Conservation (phyloP, 768 basidiomycete species). For the Tricholoma furcatifolium region DNA sequence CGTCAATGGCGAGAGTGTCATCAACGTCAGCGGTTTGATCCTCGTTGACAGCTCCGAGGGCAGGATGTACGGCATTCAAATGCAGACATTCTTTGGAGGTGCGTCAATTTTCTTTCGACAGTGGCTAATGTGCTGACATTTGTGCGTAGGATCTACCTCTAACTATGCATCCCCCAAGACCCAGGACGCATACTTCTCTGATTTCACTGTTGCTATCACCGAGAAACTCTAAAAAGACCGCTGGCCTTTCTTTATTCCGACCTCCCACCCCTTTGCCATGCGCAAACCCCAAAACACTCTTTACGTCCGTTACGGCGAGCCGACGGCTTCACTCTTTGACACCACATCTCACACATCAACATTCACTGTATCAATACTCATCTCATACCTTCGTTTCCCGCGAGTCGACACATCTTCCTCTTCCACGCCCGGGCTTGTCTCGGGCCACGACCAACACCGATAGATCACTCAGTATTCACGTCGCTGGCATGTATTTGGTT, state of each 20-base stretch:
- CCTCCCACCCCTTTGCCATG: neutral
- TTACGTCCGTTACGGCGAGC: constrained; percentile 6
- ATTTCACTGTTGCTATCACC: constrained; percentile 65
- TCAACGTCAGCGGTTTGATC: constrained; percentile 55
- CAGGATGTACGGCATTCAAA: constrained; percentile 63
- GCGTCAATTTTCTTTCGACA: constrained; percentile 14
- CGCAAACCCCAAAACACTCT: neutral
- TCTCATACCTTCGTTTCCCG: constrained; percentile 4
- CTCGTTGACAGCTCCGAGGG: constrained; percentile 48
- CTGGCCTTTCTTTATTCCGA: constrained; percentile 1
- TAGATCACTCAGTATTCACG: constrained; percentile 16
- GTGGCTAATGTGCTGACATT: neutral
- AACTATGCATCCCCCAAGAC: constrained; percentile 60
- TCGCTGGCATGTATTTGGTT: constrained; percentile 14
- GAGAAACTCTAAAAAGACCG: constrained; percentile 34
- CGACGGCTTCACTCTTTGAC: constrained; percentile 14
- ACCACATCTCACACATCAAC: constrained; percentile 12
- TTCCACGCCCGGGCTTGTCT: constrained; percentile 2
- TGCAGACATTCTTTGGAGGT: constrained; percentile 83
- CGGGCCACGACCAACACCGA: constrained; percentile 11
- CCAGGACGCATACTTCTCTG: constrained; percentile 65
- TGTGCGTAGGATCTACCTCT: constrained; percentile 37
- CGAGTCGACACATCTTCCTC: neutral
- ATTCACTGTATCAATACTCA: constrained; percentile 15
- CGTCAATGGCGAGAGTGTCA: constrained; percentile 62